These are phyloP conservation scores for Diophrys appendiculata DNA, from an alignment of 73 alveolate species.

Conservation along the genomic window DNA sequence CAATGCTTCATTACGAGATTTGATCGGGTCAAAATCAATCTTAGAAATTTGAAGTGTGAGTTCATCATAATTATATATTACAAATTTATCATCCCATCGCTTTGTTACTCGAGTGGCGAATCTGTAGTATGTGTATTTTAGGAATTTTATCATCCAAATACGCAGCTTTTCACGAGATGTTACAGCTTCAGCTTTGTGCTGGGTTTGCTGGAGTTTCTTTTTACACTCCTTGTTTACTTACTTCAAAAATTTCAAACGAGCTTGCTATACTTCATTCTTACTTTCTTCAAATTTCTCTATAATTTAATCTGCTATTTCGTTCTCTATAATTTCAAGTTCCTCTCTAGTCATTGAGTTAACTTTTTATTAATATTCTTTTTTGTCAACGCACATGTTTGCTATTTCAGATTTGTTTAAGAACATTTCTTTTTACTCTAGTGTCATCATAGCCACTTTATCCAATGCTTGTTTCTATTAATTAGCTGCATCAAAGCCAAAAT, in stretches of 20 bases:
- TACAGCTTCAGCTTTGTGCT: not conserved
- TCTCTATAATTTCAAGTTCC: not conserved
- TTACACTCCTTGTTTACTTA: not conserved
- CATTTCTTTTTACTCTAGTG: not conserved
- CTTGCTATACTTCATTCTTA: not conserved
- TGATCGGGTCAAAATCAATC: not conserved
- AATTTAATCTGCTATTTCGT: not conserved
- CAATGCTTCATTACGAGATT: no score
- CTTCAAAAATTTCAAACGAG: not conserved
- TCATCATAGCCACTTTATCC: not conserved
- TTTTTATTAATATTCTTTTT: not conserved
- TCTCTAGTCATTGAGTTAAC: not conserved
- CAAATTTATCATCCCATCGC: not conserved
- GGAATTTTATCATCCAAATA: not conserved
- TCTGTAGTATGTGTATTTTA: not conserved
- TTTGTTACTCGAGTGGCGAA: not conserved
- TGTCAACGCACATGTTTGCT: not conserved
- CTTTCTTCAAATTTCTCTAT: not conserved
- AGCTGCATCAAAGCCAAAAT: not conserved
- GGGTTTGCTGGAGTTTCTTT: not conserved
- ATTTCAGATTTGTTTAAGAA: no score
- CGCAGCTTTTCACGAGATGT: not conserved
- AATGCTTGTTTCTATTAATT: not conserved
- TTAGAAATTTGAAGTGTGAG: not conserved
- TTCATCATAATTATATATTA: not conserved